Conservation (phyloP, 2,329 filamentous ascomycete genomes). For the Colletotrichum caudatum region DNA sequence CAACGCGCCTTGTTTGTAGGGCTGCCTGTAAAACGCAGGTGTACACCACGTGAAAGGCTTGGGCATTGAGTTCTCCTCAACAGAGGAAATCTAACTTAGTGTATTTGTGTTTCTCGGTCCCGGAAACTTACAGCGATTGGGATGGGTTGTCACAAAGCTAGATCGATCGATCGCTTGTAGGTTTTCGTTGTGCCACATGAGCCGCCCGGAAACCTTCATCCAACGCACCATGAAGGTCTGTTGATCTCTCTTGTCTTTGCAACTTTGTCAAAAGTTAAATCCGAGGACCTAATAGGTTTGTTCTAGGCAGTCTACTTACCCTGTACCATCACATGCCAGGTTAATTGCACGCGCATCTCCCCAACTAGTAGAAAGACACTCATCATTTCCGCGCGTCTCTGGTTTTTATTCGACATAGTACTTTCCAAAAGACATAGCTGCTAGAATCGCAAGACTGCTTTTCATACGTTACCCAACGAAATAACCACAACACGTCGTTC, state of each 20-base stretch:
- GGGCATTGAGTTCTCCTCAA: too few species aligned
- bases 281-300: background rate
- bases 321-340: background rate
- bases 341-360: background rate
- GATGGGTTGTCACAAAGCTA: background rate
- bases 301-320: background rate
- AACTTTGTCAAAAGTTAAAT: background rate
- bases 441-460: background rate
- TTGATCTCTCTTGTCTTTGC: background rate
- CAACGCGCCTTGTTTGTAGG: too few species aligned
- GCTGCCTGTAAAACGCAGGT: too few species aligned
- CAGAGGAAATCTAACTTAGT: background rate
- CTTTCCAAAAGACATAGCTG: background rate
- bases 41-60: too few species aligned
- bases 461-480: background rate
- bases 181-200: background rate
- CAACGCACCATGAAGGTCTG: background rate
- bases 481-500: background rate
- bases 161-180: background rate
- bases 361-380: background rate
- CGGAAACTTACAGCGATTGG: background rate
- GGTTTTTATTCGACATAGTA: background rate
- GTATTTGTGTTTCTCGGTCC: background rate
- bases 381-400: background rate
- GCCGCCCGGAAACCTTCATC: background rate